Evolutionary conservation across 768 basidiomycete genomes (phyloP), one percentile per base, ranked within the genome.

Genomic region (Heimioporus sp.): DNA sequence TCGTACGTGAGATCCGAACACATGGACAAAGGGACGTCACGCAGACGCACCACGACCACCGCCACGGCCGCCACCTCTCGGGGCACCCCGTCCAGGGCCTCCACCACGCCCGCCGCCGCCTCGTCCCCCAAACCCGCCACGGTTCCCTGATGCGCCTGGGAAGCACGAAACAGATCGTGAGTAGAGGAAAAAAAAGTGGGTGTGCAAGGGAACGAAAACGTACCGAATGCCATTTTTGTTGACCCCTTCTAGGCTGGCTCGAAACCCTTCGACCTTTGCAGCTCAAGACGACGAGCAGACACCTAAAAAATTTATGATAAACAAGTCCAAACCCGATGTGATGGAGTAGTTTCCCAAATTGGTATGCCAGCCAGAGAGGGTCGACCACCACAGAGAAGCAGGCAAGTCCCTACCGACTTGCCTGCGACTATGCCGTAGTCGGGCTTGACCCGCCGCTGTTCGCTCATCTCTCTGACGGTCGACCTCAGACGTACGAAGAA

Each of bases 121-220:
- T 32, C 74, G 62, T 13, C 73, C 64, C 19, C 76, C 76, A 71
- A 85, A 86, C 59, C 85, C 85, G 32, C 90, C 90, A 55, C 90
- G 85, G 63, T 85, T 84, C 54, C 91, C 91, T 69, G 87, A 78
- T 74, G 63, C 74, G 60, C 81, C 82, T 80, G 43, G 20, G 12
- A 30, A 36, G 2, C n/a, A 10, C 36, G 28, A n/a, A 28, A 36
- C 13, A 7, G 1, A 13, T 9, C 13, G n/a, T 30, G 6, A 21
- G 39, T 4, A 43, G 10, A 16, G 13, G 6, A 3, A 17, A 13
- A 24, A 17, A 35, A 2, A 6, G 8, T 19, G 0, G 30, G 15
- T 15, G 30, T 45, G 36, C 19, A 30, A 39, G 2, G 11, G 16
- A 5, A 28, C 24, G 21, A 28, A 15, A 15, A 46, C 59, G 21